Evolutionary conservation across 805 yeast species (phyloP), one percentile per base, ranked within the genome.

Genomic region (Saccharomycopsis malanga): DNA sequence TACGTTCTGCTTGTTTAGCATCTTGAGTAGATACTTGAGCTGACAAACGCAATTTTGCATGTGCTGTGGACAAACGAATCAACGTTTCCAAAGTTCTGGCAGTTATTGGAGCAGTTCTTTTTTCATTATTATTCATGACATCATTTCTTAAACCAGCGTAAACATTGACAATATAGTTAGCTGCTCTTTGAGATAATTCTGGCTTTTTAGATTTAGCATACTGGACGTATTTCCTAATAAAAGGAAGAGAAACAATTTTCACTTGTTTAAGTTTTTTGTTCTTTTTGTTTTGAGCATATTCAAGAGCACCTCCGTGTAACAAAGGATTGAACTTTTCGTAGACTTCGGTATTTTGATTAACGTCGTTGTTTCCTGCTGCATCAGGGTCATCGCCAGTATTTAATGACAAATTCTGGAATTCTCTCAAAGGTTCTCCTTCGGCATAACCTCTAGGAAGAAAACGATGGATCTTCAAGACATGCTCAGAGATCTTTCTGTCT

Each of bases 51-150:
- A 91, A 86, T 63, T 93, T 91, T 9, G 98, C 98, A 65, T 93
- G 98, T 0, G 98, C 98, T 1, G 97, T 86, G 0, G 97, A 73
- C 50, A 91, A 70, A 72, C 98, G 95, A 63, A 91, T 91, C 55
- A 91, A 71, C 0, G 98, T 91, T 66, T 91, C 98, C 56, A 91
- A 71, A 3, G 98, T 93, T 79, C 98, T 85, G n/a, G 98, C 95
- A 1, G 98, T 91, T 55, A 91, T 86, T 32, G 98, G 98, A 1
- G 96, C 83, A 0, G 96, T 89, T 59, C 80, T 75, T 45, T 83
- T 76, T 55, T 81, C 84, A 58, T 81, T 83, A 51, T 66, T 70
- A 34, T 72, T 74, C 45, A 72, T 67, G 46, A 73, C 74, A 54
- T 83, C 85, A 62, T 88, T 89, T 69, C 98, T 77, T 54, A 93